phyloP scores from a whole-genome alignment of 306 rosid genomes.

The Casuarina equisetifolia region DNA sequence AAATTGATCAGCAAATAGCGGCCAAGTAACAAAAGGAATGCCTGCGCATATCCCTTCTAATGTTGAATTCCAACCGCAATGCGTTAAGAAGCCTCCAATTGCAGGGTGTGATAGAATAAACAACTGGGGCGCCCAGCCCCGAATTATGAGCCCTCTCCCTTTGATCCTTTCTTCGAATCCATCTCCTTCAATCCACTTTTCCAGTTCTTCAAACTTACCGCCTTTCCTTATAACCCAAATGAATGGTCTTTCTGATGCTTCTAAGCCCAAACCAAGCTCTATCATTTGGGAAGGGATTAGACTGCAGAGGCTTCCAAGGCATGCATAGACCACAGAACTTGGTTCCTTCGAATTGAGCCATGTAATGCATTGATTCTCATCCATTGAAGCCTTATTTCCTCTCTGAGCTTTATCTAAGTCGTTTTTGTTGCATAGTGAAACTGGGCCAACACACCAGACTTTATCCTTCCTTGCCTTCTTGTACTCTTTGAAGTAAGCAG shows the following conservation, averaged over 20 bases:
- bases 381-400: conserved; percentile 38
- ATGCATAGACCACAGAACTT: conserved; percentile 46
- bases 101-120: conserved; percentile 48
- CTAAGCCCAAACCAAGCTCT: conserved; percentile 42
- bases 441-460: conserved; percentile 54
- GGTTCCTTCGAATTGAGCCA: conserved; percentile 51
- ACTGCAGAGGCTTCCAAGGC: conserved; percentile 39
- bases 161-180: no score
- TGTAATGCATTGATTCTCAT: conserved; percentile 20
- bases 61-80: conserved; percentile 67
- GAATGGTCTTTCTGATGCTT: conserved; percentile 19
- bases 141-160: conserved; percentile 21
- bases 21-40: conserved; percentile 40
- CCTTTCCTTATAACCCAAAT: background rate
- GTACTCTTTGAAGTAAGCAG: conserved; percentile 36
- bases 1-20: conserved; percentile 43
- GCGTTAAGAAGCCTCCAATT: conserved; percentile 52
- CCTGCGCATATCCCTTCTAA: conserved; percentile 53
- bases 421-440: conserved; percentile 35
- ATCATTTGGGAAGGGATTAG: conserved; percentile 15
- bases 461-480: conserved; percentile 21
- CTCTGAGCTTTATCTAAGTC: conserved; percentile 51
- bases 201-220: conserved; percentile 23
- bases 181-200: conserved; percentile 32
- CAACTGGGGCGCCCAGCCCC: conserved; percentile 67